Percentiles rank a stretch among this genome's conserved stretches.
phyloP scores from a whole-genome alignment of 805 yeast genomes.

The Ogataea haglerorum region DNA sequence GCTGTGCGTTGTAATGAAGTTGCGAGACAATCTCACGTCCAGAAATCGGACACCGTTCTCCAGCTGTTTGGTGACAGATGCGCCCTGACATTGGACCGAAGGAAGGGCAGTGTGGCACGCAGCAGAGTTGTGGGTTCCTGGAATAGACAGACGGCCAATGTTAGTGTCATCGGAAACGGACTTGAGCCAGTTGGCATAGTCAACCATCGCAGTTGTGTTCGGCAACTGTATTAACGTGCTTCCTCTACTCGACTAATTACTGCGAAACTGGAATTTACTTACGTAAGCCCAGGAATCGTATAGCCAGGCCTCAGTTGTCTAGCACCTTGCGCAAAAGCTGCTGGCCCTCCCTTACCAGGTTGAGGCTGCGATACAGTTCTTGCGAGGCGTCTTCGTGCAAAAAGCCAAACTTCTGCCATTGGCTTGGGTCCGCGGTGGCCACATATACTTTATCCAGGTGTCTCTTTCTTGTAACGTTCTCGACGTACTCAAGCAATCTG shows the following conservation, averaged over 20 bases:
- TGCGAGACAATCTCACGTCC: constrained; percentile 62
- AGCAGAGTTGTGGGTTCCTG: constrained; percentile 85
- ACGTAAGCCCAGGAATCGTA: not conserved
- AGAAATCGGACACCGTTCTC: constrained; percentile 71
- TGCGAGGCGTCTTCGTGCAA: constrained; percentile 14
- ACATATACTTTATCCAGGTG: constrained; percentile 48
- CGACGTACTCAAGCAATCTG: constrained; percentile 52
- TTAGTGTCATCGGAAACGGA: constrained; percentile 48
- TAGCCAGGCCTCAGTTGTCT: not conserved
- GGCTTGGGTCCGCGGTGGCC: constrained; percentile 7
- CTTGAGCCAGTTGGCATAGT: constrained; percentile 46
- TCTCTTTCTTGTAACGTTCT: constrained; percentile 49
- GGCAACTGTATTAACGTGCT: not conserved
- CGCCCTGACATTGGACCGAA: constrained; percentile 73
- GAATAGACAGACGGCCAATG: constrained; percentile 56
- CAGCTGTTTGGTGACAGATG: constrained; percentile 57
- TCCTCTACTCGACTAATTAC: not conserved
- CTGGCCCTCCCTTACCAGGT: constrained; percentile 9
- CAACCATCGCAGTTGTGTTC: constrained; percentile 16
- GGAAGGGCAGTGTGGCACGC: constrained; percentile 70
- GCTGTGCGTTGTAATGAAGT: constrained; percentile 43
- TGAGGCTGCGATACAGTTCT: constrained; percentile 24
- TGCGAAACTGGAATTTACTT: not conserved
- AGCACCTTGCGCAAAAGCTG: constrained; percentile 1
- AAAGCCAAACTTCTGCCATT: constrained; percentile 20